phyloP scores from a whole-genome alignment of 148 eudicot genomes.

The Chenopodium suecicum region DNA sequence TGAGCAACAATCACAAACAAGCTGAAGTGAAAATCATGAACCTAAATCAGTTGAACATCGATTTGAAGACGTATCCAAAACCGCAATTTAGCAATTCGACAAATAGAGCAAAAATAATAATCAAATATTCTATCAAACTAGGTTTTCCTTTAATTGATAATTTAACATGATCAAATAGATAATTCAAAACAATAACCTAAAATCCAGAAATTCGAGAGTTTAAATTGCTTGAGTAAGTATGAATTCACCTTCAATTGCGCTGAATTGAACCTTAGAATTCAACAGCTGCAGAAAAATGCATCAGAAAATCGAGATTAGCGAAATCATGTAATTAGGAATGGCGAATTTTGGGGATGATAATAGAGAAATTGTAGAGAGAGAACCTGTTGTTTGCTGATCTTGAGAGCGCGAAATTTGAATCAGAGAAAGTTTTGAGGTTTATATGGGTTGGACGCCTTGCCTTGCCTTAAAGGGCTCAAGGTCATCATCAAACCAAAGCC shows the following conservation, averaged over 20 bases:
- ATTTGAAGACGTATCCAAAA: neutral
- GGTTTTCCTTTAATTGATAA: neutral
- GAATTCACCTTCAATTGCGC: neutral
- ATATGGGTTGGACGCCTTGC: neutral
- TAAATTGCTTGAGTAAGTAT: neutral
- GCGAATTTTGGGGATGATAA: neutral
- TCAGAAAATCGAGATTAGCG: neutral
- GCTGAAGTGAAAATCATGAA: neutral
- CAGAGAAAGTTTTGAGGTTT: neutral
- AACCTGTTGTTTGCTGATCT: neutral
- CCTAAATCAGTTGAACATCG: neutral
- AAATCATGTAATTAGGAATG: neutral
- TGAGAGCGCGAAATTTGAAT: neutral
- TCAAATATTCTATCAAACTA: neutral
- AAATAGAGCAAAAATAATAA: neutral
- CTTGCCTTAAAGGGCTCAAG: no score
- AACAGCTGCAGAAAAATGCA: neutral
- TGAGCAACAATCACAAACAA: neutral
- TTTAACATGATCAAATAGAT: neutral
- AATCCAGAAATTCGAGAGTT: neutral
- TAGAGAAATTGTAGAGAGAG: neutral
- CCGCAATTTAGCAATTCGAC: neutral
- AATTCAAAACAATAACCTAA: neutral
- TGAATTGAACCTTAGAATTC: neutral
- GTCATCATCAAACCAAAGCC: no score